Base-by-base conservation (phyloP, 345 rosid genomes). In the Alliaria petiolata region DNA sequence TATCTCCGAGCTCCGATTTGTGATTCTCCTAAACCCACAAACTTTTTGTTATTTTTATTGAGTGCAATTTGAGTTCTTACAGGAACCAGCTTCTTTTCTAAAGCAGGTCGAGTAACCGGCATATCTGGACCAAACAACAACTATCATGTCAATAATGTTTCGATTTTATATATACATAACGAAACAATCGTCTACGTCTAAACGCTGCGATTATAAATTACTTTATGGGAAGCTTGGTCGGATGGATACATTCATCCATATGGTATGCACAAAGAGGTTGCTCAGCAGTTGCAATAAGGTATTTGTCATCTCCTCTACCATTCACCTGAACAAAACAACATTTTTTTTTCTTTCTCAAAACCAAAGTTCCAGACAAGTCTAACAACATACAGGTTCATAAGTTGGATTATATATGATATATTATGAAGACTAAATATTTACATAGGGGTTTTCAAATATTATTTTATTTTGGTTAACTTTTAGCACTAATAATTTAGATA, bases 1-100 rank as follows among this genome's bases (percentile, higher is more conserved):
- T n/a, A n/a, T n/a, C n/a, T n/a, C n/a, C n/a, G n/a, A n/a, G n/a
- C n/a, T n/a, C n/a, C n/a, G n/a, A n/a, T n/a, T n/a, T n/a, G n/a
- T n/a, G n/a, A n/a, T n/a, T n/a, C n/a, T n/a, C n/a, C n/a, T n/a
- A n/a, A n/a, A n/a, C n/a, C n/a, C n/a, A n/a, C n/a, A n/a, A n/a
- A n/a, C n/a, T n/a, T n/a, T n/a, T n/a, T n/a, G n/a, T n/a, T n/a
- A n/a, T n/a, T n/a, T n/a, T n/a, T n/a, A n/a, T n/a, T n/a, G n/a
- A n/a, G n/a, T n/a, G n/a, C n/a, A n/a, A n/a, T n/a, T n/a, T n/a
- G n/a, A n/a, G n/a, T n/a, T n/a, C n/a, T n/a, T n/a, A n/a, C n/a
- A n/a, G 12, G 98, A 80, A 75, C 98, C 97, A 69, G 98, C 97
- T 81, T 93, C 98, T 76, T 93, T 93, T 36, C 97, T 93, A 78